phyloP scores from a whole-genome alignment of 75 land plant species.

The Pinus albicaulis region DNA sequence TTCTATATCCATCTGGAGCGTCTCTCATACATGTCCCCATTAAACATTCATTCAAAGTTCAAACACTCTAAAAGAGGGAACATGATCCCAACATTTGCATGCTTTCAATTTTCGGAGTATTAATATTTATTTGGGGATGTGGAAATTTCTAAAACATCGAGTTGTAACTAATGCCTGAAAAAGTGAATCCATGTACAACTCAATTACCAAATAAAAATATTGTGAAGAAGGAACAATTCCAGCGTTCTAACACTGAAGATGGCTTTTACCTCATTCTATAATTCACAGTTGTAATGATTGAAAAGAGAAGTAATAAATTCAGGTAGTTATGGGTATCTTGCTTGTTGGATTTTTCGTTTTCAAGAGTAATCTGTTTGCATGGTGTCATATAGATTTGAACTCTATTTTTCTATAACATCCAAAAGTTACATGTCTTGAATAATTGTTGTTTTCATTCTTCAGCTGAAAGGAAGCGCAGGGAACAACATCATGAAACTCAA shows the following conservation, averaged over 20 bases:
- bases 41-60: not conserved
- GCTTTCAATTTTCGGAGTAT: not conserved
- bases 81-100: not conserved
- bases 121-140: not conserved
- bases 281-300: no score
- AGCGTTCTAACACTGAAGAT: not conserved
- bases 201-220: not conserved
- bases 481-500: slow-evolving; percentile 70
- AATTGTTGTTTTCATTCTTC: slow-evolving; percentile 2
- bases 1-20: not conserved
- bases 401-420: not conserved
- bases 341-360: not conserved
- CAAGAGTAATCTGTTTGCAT: not conserved
- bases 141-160: not conserved
- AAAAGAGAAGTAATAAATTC: no score
- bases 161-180: not conserved
- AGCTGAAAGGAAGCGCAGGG: slow-evolving; percentile 75
- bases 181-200: not conserved
- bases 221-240: not conserved
- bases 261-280: not conserved
- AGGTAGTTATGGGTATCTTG: not conserved
- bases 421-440: not conserved
- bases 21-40: not conserved
- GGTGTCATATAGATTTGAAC: not conserved
- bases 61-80: not conserved